Base-by-base conservation (phyloP, 2,329 filamentous ascomycete species). In the Dactylella cylindrospora region DNA sequence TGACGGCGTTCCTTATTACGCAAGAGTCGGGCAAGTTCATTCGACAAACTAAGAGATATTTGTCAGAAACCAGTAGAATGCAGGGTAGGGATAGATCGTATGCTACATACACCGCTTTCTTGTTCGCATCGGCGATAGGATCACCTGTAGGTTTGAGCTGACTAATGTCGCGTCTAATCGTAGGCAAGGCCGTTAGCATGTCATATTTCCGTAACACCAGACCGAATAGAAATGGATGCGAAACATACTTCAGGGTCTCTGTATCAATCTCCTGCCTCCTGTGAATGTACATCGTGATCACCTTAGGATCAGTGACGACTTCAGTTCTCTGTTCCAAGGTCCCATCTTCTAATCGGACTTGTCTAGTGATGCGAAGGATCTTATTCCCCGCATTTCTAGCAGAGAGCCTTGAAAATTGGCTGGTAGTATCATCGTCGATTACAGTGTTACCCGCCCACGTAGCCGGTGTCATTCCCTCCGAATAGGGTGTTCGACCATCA, bases 1-100 rank as follows among this genome's bases (percentile, higher is more conserved):
- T 91, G 84, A 65, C 90, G 83, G 66, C 91, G 85, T 66, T 95
- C 90, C 68, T 89, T 89, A 76, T 97, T 98, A 70, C 90, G 87
- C 70, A 93, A 82, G 25, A 98, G 81, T 66, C 93, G 86, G 46
- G 83, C 83, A 49, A 94, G 80, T 73, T 97, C 91, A 67, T 81
- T 62, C 8, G 66, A 45, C 2, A 69, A 44, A 12, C 84, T 86
- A 67, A 47, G 47, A 41, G 20, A 38, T 49, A 65, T 4, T 5
- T 5, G 35, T 39, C 22, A 39, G 35, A n/a, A n/a, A n/a, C n/a
- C n/a, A n/a, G n/a, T n/a, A n/a, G 35, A 19, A 17, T 5, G n/a
- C 13, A 5, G 3, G 4, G 5, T 39, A 39, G 5, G 3, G 22
- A 39, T 5, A 4, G 35, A 19, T 39, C 38, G 32, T 3, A 23